These are phyloP conservation scores for Crithidia thermophila DNA, from an alignment of 208 protist species.

Conservation along the genomic window DNA sequence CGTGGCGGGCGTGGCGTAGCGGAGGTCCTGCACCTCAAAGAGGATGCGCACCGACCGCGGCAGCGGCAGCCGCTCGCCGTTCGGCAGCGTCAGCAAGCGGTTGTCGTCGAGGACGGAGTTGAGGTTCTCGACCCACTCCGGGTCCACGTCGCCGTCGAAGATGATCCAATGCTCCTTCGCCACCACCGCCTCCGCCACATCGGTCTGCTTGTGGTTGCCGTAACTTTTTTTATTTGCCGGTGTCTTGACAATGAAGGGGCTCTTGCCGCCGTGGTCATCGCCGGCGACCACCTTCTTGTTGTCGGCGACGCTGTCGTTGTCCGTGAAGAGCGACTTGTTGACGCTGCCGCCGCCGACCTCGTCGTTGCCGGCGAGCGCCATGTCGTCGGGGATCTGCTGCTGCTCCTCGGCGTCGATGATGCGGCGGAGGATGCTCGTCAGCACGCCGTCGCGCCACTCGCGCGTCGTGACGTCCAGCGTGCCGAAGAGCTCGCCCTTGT, in stretches of 20 bases:
- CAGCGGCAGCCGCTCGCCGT: slow-evolving; percentile 98
- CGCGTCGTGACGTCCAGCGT: slow-evolving; percentile 97
- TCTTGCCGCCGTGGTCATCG: not conserved
- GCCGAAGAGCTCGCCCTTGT: slow-evolving; percentile 98
- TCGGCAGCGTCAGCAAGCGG: slow-evolving; percentile 99
- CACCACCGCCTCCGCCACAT: not conserved
- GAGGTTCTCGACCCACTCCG: slow-evolving; percentile 99
- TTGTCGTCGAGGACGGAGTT: slow-evolving; percentile 99
- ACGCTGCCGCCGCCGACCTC: not conserved
- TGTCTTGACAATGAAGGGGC: too few relatives aligned
- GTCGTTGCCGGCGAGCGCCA: slow-evolving; percentile 18
- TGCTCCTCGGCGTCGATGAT: slow-evolving; percentile 95
- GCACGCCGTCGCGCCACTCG: slow-evolving; percentile 99
- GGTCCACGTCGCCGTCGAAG: slow-evolving; percentile 99
- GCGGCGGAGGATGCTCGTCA: slow-evolving; percentile 97
- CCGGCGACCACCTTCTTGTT: not conserved
- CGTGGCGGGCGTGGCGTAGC: slow-evolving; percentile 98
- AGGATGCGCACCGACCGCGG: slow-evolving; percentile 97
- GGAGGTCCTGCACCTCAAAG: slow-evolving; percentile 98
- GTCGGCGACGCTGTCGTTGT: not conserved
- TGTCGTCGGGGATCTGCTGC: slow-evolving; percentile 49
- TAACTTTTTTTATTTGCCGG: not conserved
- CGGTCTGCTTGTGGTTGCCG: not conserved
- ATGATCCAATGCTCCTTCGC: slow-evolving; percentile 97
- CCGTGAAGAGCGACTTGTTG: not conserved